Evolutionary conservation across 805 yeast genomes (phyloP), one percentile per base, ranked within the genome.

Genomic region (Sungouiella blattae): DNA sequence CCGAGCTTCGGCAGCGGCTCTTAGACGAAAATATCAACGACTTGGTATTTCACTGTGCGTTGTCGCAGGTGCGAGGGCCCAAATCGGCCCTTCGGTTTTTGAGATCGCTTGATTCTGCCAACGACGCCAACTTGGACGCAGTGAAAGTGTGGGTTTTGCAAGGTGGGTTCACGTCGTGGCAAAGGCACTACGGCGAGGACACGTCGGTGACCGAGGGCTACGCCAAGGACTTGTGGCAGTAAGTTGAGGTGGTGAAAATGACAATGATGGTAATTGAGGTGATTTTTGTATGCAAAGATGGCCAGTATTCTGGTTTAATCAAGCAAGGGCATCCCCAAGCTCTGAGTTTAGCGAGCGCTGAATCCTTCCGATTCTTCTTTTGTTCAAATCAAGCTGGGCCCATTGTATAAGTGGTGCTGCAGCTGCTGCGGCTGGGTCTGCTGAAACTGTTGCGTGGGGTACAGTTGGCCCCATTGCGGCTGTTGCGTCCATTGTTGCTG

Each of bases 1-100:
- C 67, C 2, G 64, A 62, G 5, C 65, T 73, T 26, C 47, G 61
- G 14, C 46, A 52, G n/a, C 44, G 59, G 27, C 53, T 71, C 9
- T 29, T 45, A 13, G 57, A 56, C 22, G 52, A 58, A 8, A 55
- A 57, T 4, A 52, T 59, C 5, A 62, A 69, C 28, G 78, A 74
- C 35, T 75, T 87, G 0, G 83, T 93, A 0, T 93, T 91, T 62
- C 96, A 93, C 57, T 91, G 98, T 58, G 88, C 89, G 18, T 68
- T 85, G 20, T 82, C 94, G 3, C 98, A 93, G 58, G 94, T 83
- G 40, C 67, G 98, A 34, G 98, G 98, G 0, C 98, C 98, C 0
- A 67, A 85, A 3, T 75, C 96, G 3, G 88, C 97, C 0, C 62
- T 80, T 59, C 67, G 66, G 48, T 83, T 83, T 49, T 51, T 70